Evolutionary conservation across 306 rosid species (phyloP), one percentile per base, ranked within the genome.

Genomic region (Fragaria nilgerrensis): DNA sequence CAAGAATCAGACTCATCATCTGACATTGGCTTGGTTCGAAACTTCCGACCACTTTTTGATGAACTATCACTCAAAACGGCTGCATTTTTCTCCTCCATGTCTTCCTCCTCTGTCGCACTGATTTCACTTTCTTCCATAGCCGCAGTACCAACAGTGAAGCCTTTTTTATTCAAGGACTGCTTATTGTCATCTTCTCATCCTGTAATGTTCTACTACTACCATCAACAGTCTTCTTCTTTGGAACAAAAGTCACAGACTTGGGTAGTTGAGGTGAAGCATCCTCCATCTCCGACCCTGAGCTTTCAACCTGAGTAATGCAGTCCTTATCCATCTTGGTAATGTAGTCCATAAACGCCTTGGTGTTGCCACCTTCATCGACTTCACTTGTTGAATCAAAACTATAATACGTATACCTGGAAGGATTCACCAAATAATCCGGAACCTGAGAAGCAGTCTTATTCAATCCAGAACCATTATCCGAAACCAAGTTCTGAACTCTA

Each of bases 391-490:
- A 76, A 67, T 65, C 73, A 5, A 80, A 69, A 74, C 84, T 76
- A 49, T 83, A 76, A 5, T 59, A 8, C 1, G 68, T 76, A 65
- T 79, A 83, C 77, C 68, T 80, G 0, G 63, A 76, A 22, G 81
- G 86, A 68, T 80, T 80, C 49, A 80, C 76, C n/a, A 83, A 50
- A 76, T 76, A 83, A 50, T 80, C 84, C 20, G 86, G 86, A 22
- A 80, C 59, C 52, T 32, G 20, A 37, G 67, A 43, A 49, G 55
- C 55, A 49, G 20, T 16, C n/a, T 15, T 49, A 7, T 16, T 10
- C 15, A 44, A 13, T 22, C 37, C 67, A 13, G 58, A 7, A 34
- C 45, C 80, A 62, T 64, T 43, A 65, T 55, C 78, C 5, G 65
- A 36, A 76, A 16, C 73, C 7, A 41, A 37, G 6, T 25, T 41